phyloP scores from a whole-genome alignment of 768 basidiomycete genomes.

The Paxillus rubicundulus region DNA sequence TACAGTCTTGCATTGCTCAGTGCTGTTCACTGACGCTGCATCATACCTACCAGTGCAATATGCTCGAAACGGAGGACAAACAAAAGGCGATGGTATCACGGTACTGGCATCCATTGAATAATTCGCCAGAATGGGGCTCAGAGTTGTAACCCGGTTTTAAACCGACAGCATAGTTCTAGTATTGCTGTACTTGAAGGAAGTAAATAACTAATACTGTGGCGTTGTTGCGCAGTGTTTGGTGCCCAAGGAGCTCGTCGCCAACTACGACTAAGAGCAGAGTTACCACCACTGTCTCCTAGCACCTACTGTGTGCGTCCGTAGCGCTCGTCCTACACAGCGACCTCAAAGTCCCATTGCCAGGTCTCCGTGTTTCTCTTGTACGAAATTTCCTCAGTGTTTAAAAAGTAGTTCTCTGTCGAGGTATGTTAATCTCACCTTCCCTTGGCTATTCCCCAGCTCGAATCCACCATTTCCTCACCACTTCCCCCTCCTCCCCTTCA shows the following conservation, averaged over 20 bases:
- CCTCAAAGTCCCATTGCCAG: background rate
- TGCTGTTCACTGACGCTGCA: background rate
- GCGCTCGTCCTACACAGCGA: background rate
- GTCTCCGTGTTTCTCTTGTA: background rate
- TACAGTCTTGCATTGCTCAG: background rate
- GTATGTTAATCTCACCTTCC: conserved; percentile 35
- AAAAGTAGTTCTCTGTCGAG: conserved; percentile 12
- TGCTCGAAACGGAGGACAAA: conserved; percentile 46
- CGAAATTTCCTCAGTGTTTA: background rate
- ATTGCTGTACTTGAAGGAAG: too few relatives aligned
- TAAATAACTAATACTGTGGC: background rate
- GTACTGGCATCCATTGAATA: conserved; percentile 45
- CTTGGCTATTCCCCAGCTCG: conserved; percentile 49
- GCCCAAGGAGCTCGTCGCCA: background rate
- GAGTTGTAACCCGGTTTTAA: conserved; percentile 15
- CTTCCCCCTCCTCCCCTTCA: conserved; percentile 49
- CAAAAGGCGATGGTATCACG: conserved; percentile 38
- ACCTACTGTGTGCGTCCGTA: background rate
- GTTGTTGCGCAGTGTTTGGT: conserved; percentile 5
- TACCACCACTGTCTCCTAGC: background rate
- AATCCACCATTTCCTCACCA: conserved; percentile 55
- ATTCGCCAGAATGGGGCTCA: conserved; percentile 21
- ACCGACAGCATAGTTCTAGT: too few relatives aligned
- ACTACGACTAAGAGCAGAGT: background rate
- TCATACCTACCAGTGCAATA: conserved; percentile 44